phyloP scores from a whole-genome alignment of 345 rosid genomes.

The Hibiscus tridactylites region DNA sequence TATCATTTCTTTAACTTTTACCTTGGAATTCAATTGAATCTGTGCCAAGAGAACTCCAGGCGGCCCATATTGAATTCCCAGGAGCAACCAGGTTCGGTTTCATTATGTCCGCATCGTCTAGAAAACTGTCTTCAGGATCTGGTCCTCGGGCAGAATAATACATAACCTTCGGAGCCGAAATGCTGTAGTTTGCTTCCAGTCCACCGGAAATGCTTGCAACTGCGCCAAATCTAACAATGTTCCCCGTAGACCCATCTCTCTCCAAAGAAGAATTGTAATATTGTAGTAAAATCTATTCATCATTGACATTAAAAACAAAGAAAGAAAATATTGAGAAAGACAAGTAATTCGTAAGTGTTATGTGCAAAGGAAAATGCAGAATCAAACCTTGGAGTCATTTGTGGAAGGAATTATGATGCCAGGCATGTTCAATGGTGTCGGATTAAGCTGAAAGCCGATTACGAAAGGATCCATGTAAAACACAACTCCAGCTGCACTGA shows the following conservation, averaged over 20 bases:
- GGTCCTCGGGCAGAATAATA: slow-evolving; percentile 96
- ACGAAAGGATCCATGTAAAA: slow-evolving; percentile 92
- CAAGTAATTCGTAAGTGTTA: background rate
- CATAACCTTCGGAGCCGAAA: slow-evolving; percentile 80
- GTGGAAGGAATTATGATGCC: slow-evolving; percentile 83
- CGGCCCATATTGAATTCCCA: slow-evolving; percentile 90
- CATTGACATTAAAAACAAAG: background rate
- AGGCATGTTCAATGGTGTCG: slow-evolving; percentile 71
- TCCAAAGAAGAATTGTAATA: slow-evolving; percentile 82
- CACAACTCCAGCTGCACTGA: slow-evolving; percentile 82
- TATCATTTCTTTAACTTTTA: slow-evolving; percentile 13
- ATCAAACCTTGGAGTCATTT: slow-evolving; percentile 77
- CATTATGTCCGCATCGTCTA: slow-evolving; percentile 68
- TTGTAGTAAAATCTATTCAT: slow-evolving; percentile 58
- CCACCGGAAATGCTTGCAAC: slow-evolving; percentile 77
- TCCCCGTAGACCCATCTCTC: slow-evolving; percentile 37
- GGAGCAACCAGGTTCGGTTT: slow-evolving; percentile 95
- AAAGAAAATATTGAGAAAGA: background rate
- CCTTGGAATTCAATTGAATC: slow-evolving; percentile 88
- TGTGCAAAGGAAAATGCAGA: background rate
- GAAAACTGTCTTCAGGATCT: slow-evolving; percentile 72
- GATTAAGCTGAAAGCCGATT: slow-evolving; percentile 84
- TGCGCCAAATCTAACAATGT: slow-evolving; percentile 57
- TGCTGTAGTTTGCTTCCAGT: slow-evolving; percentile 58
- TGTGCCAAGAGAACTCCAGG: slow-evolving; percentile 87